Conservation (phyloP, 441 rosid species). For the Populus hybrid region DNA sequence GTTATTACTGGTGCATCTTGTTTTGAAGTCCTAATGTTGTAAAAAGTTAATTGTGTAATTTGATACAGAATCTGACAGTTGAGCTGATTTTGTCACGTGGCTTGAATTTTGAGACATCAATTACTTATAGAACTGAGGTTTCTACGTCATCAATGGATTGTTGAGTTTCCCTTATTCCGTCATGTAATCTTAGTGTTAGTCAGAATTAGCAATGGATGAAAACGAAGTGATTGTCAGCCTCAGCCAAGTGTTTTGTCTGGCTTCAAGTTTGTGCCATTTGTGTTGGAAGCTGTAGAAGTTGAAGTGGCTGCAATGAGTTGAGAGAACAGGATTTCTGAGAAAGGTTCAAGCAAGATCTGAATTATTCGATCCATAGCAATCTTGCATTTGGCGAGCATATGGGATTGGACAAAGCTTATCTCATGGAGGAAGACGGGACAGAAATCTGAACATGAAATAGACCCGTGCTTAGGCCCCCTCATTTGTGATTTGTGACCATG, state of each 20-base stretch:
- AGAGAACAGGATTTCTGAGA: not conserved
- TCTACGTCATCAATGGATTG: not conserved
- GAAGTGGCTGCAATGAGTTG: not conserved
- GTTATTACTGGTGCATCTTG: not conserved
- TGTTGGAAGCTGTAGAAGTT: not conserved
- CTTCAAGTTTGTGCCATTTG: not conserved
- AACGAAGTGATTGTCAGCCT: not conserved
- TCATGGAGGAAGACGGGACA: not conserved
- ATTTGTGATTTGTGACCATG: no score
- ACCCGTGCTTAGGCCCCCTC: not conserved
- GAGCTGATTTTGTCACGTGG: constrained; percentile 6
- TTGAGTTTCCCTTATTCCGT: not conserved
- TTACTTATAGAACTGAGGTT: not conserved
- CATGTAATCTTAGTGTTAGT: not conserved
- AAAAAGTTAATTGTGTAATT: constrained; percentile 5
- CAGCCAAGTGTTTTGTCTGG: not conserved
- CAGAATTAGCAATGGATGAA: not conserved
- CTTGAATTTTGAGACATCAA: constrained; percentile 18
- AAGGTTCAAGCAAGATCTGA: not conserved
- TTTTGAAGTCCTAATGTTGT: not conserved
- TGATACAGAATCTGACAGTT: not conserved
- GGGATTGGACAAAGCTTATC: not conserved
- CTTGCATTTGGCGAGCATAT: not conserved
- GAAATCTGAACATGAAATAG: not conserved
- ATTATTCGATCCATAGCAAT: not conserved